These are phyloP conservation scores for Endoconidiophora polonica DNA, from an alignment of 2,329 filamentous ascomycete species.

Conservation along the genomic window DNA sequence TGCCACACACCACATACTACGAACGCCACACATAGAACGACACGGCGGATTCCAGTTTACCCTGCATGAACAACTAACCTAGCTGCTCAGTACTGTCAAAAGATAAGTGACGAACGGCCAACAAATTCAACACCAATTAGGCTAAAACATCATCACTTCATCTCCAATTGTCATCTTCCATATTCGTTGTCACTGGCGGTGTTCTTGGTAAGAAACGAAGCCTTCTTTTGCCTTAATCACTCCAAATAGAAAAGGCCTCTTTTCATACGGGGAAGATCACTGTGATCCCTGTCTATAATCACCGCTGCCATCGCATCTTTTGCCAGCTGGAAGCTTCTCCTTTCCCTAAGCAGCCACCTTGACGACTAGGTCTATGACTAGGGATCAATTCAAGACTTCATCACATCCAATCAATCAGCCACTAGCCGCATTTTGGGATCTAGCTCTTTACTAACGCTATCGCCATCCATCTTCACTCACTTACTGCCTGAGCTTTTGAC, in stretches of 20 bases:
- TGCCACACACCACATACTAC: conserved; percentile 1
- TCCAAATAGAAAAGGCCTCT: too few species aligned
- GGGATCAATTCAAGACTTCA: neutral
- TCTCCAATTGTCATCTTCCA: neutral
- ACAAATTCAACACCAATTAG: neutral
- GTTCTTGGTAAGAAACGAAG: neutral
- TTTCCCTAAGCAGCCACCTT: too few species aligned
- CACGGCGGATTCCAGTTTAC: neutral
- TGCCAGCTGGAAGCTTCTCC: too few species aligned
- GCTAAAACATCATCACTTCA: neutral
- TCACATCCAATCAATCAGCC: neutral
- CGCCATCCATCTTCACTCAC: neutral
- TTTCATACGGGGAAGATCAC: too few species aligned
- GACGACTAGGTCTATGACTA: too few species aligned
- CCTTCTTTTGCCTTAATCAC: neutral
- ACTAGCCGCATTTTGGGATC: neutral
- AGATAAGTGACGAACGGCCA: neutral
- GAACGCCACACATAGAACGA: conserved; percentile 1
- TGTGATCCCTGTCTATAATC: too few species aligned
- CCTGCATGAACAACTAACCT: neutral
- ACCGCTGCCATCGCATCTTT: too few species aligned
- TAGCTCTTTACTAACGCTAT: neutral
- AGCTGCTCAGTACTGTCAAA: neutral
- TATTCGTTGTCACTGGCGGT: neutral
- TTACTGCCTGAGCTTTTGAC: neutral